Percentiles rank a stretch among this genome's conserved stretches.
These are phyloP conservation scores for Calcarisporium arbuscula DNA, from an alignment of 2,329 filamentous ascomycete genomes.

Conservation along the genomic window DNA sequence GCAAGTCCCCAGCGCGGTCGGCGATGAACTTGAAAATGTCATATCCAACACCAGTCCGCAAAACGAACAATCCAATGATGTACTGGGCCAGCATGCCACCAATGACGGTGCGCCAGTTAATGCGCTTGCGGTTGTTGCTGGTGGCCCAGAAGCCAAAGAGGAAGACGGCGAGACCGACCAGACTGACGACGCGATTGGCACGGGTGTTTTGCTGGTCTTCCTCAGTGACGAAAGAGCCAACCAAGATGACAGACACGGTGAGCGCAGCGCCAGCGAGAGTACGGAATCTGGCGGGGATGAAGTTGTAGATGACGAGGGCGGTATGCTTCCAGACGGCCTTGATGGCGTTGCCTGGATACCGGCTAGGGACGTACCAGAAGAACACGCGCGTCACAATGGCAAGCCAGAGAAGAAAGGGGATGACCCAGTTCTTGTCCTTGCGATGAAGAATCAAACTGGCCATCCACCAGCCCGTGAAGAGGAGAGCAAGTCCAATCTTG, in stretches of 20 bases:
- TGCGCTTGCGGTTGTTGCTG: constrained; percentile 57
- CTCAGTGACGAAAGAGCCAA: constrained; percentile 68
- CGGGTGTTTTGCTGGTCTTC: constrained; percentile 72
- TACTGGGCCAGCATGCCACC: constrained; percentile 87
- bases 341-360: constrained; percentile 59
- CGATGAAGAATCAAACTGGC: constrained; percentile 67
- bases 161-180: constrained; percentile 72
- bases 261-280: constrained; percentile 55
- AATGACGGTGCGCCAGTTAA: constrained; percentile 76
- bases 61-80: constrained; percentile 80
- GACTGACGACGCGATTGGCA: constrained; percentile 70
- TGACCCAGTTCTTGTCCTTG: constrained; percentile 69
- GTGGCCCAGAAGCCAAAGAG: constrained; percentile 61
- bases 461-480: constrained; percentile 65
- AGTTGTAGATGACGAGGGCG: constrained; percentile 47
- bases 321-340: constrained; percentile 62
- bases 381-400: constrained; percentile 66
- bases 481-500: constrained; percentile 38
- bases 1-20: constrained; percentile 62
- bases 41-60: constrained; percentile 72
- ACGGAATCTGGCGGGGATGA: constrained; percentile 62
- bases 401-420: constrained; percentile 78
- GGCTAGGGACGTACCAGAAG: constrained; percentile 66
- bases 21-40: constrained; percentile 92
- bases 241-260: constrained; percentile 65